Base-by-base conservation (phyloP, 257 asterid genomes). In the Echium plantagineum region DNA sequence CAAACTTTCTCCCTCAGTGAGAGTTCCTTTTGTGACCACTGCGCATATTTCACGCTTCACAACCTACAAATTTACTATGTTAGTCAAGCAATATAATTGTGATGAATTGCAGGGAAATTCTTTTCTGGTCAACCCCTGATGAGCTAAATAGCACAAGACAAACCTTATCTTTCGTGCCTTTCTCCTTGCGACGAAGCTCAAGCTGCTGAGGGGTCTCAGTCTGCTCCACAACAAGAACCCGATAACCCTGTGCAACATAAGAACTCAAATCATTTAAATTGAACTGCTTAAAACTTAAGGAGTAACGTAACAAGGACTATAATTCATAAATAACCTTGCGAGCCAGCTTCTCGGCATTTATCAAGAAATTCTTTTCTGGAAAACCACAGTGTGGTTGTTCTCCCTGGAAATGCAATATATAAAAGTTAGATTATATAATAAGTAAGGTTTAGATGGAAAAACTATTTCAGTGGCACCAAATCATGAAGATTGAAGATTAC, bases 341-440 rank as follows among this genome's bases (percentile, higher is more conserved):
- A 31, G 98, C 95, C 67, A 91, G 80, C 81, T 88, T 91, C 81
- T 91, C 97, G 26, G 81, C 78, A 67, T 91, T 82, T 72, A 80
- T 59, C 54, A 94, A 78, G 78, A 86, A 91, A 85, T 88, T 91
- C 77, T 81, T 91, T 78, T 91, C 98, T 60, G 98, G 98, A 75
- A 91, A 91, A 57, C 98, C 98, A 81, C 98, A 91, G 72, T 91
- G 98, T 55, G 98, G 98, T 79, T 91, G 98, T 32, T 91, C 97
- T 66, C 98, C 98, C 98, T 91, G 73, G 21, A 62, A 71, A 63
- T 22, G 69, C 61, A 77, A 75, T 59, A 56, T 52, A 31, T 26
- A 48, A 26, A 58, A 17, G 42, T 21, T 21, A 22, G n/a, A 56
- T 21, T 16, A 22, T 21, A 5, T 8, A 21, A 56, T 0, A 21